These are phyloP conservation scores for Flagelloscypha sp. DNA, from an alignment of 768 basidiomycete species.

Conservation along the genomic window DNA sequence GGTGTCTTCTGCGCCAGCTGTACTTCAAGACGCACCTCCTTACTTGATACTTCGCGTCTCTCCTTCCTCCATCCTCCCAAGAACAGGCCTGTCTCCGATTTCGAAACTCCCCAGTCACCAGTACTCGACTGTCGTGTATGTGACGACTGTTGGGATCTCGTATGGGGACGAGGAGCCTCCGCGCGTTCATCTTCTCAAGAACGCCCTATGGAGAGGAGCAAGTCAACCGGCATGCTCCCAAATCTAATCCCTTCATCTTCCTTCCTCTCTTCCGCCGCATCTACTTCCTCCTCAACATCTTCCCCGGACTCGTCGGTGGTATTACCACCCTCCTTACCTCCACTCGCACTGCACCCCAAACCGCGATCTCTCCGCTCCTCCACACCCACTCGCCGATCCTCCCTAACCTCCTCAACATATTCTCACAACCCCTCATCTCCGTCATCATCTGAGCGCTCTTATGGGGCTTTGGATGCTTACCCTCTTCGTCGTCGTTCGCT, in stretches of 20 bases:
- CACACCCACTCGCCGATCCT: conserved; percentile 16
- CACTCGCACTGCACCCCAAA: conserved; percentile 19
- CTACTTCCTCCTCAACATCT: conserved; percentile 20
- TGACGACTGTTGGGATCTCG: conserved; percentile 69
- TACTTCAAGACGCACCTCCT: conserved; percentile 47
- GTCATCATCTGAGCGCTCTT: conserved; percentile 34
- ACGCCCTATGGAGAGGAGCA: no score
- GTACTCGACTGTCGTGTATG: conserved; percentile 58
- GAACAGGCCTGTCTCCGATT: conserved; percentile 49
- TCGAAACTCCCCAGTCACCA: conserved; percentile 52
- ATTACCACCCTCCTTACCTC: conserved; percentile 26
- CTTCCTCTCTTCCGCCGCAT: conserved; percentile 27
- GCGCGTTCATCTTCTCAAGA: no score
- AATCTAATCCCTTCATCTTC: conserved; percentile 24
- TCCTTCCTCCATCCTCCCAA: conserved; percentile 66
- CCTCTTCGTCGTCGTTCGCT: conserved; percentile 58
- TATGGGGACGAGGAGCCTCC: no score
- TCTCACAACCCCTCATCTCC: conserved; percentile 1
- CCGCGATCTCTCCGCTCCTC: conserved; percentile 15
- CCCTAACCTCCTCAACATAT: conserved; percentile 7
- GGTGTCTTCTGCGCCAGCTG: conserved; percentile 67
- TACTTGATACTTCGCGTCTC: conserved; percentile 68
- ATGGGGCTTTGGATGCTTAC: conserved; percentile 67
- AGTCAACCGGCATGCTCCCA: no score
- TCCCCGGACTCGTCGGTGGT: conserved; percentile 17